Evolutionary conservation across 441 rosid species (phyloP).

Genomic region (Viola pubescens): DNA sequence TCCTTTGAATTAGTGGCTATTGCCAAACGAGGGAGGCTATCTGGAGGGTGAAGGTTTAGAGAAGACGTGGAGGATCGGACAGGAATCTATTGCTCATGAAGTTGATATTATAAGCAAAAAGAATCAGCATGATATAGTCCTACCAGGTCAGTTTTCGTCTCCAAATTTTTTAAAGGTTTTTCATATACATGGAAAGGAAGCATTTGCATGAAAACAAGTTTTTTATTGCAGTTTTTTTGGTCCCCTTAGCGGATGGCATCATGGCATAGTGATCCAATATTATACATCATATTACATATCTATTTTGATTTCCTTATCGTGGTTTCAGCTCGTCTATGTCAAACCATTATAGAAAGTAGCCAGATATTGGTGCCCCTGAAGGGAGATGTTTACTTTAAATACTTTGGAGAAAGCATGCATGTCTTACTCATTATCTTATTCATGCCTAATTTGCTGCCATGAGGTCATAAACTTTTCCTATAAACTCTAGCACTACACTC

Average conservation of each 20-base stretch:
- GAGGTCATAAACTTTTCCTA: background rate
- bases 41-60: constrained; percentile 84
- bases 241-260: background rate
- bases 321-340: too few species aligned
- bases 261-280: background rate
- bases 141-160: constrained; percentile 48
- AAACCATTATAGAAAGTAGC: too few species aligned
- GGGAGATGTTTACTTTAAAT: too few species aligned
- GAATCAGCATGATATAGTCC: constrained; percentile 69
- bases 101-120: constrained; percentile 53
- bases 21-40: constrained; percentile 70
- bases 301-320: background rate
- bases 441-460: too few species aligned
- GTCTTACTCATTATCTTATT: too few species aligned
- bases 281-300: background rate
- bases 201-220: background rate
- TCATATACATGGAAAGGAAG: background rate
- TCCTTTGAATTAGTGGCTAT: constrained; percentile 63
- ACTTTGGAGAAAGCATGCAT: too few species aligned
- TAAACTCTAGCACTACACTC: background rate
- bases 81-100: constrained; percentile 50
- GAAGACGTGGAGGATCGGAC: constrained; percentile 72
- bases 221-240: background rate
- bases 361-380: too few species aligned
- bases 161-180: background rate